These are phyloP conservation scores for Aspergillus alliaceus DNA, from an alignment of 2,329 filamentous ascomycete genomes.

Conservation along the genomic window DNA sequence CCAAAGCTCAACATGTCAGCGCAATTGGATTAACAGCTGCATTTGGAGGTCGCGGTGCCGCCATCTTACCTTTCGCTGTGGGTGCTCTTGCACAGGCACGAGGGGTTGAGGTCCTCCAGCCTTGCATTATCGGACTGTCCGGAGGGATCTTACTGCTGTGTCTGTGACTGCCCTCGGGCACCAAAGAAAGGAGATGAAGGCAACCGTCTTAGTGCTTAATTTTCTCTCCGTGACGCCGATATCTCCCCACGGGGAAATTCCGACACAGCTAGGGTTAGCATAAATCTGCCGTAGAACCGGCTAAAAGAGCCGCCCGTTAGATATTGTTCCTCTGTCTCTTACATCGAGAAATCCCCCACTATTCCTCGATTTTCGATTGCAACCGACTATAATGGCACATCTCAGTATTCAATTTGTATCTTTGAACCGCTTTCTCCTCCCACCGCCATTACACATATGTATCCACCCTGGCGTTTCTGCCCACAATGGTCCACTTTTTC, in stretches of 20 bases:
- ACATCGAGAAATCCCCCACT: background rate
- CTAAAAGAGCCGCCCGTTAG: background rate
- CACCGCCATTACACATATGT: background rate
- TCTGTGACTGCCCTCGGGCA: constrained; percentile 36
- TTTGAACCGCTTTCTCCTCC: background rate
- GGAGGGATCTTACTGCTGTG: constrained; percentile 53
- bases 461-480: background rate
- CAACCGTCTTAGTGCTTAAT: constrained; percentile 23
- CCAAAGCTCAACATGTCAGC: constrained; percentile 71
- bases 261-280: background rate
- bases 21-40: constrained; percentile 79
- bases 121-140: constrained; percentile 48
- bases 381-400: background rate
- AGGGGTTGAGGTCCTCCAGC: constrained; percentile 61
- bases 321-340: background rate
- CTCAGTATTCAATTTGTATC: background rate
- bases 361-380: background rate
- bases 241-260: background rate
- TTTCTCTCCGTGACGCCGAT: background rate
- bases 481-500: background rate
- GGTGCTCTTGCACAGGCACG: constrained; percentile 54
- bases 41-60: constrained; percentile 70
- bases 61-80: constrained; percentile 46
- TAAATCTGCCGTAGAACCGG: background rate
- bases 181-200: constrained; percentile 49